These are phyloP conservation scores for Fusarium secorum DNA, from an alignment of 2,329 filamentous ascomycete species.

Conservation along the genomic window DNA sequence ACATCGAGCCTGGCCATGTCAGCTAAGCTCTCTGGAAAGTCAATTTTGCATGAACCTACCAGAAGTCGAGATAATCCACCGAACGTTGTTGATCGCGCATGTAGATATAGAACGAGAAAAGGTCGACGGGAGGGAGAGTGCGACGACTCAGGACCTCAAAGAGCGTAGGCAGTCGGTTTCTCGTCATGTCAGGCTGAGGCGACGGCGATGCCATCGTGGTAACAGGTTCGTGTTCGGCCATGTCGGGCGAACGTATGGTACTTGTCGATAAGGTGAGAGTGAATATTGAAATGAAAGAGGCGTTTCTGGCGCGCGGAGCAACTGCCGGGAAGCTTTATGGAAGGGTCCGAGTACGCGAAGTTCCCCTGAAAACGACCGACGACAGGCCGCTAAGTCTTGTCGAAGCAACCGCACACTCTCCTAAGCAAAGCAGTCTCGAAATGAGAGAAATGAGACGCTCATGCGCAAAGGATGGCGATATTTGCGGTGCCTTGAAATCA, in stretches of 20 bases:
- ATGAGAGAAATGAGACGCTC: slow-evolving; percentile 18
- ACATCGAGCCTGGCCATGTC: slow-evolving; percentile 84
- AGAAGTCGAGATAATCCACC: slow-evolving; percentile 98
- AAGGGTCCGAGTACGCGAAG: slow-evolving; percentile 22
- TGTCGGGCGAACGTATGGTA: slow-evolving; percentile 25
- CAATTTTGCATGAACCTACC: slow-evolving; percentile 63
- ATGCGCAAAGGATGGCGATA: slow-evolving; percentile 28
- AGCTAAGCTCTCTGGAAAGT: slow-evolving; percentile 1
- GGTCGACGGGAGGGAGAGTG: slow-evolving; percentile 93
- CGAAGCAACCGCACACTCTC: slow-evolving; percentile 25
- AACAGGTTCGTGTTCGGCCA: slow-evolving; percentile 43
- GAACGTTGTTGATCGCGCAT: slow-evolving; percentile 99
- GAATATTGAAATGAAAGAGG: slow-evolving; percentile 27
- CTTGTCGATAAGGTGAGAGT: slow-evolving; percentile 9
- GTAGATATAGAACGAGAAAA: slow-evolving; percentile 99
- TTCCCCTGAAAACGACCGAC: slow-evolving; percentile 33
- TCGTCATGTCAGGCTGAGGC: slow-evolving; percentile 65
- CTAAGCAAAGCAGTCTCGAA: slow-evolving; percentile 11
- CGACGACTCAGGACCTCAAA: slow-evolving; percentile 95
- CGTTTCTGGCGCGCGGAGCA: slow-evolving; percentile 25
- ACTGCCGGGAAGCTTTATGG: slow-evolving; percentile 28
- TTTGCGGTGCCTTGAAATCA: slow-evolving; percentile 22
- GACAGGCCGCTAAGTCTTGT: slow-evolving; percentile 16
- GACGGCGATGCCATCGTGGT: slow-evolving; percentile 54
- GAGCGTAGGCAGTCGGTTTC: slow-evolving; percentile 90